Conservation (phyloP, 768 basidiomycete genomes). For the Kwoniella mangroviensis region DNA sequence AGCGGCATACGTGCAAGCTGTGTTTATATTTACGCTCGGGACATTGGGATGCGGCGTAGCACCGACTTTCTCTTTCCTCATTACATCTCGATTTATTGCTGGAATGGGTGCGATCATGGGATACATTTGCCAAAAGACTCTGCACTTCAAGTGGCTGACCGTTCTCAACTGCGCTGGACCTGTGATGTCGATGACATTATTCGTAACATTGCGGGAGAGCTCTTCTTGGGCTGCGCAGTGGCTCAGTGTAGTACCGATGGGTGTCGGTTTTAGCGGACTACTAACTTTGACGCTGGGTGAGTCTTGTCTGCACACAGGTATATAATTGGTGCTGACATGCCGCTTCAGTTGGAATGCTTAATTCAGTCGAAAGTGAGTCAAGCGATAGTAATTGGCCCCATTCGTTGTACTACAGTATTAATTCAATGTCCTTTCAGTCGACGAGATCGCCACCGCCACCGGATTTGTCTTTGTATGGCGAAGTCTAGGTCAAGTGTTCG, state of each 20-base stretch:
- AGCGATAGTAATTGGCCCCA: too few relatives aligned
- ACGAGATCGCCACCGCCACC: slow-evolving; percentile 26
- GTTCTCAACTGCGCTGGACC: slow-evolving; percentile 25
- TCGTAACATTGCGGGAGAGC: slow-evolving; percentile 3
- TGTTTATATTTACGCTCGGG: slow-evolving; percentile 81
- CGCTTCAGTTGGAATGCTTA: slow-evolving; percentile 21
- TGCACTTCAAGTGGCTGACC: slow-evolving; percentile 29
- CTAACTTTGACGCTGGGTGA: slow-evolving; percentile 22
- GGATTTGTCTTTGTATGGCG: slow-evolving; percentile 31
- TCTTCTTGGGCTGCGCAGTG: slow-evolving; percentile 22
- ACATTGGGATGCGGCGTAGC: slow-evolving; percentile 85
- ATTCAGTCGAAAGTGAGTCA: slow-evolving; percentile 27
- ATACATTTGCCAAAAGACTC: slow-evolving; percentile 19
- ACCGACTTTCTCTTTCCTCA: slow-evolving; percentile 77
- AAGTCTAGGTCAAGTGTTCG: slow-evolving; percentile 26
- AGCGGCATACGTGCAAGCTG: slow-evolving; percentile 80
- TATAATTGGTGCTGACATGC: neutral
- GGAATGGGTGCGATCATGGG: slow-evolving; percentile 30
- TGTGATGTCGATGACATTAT: slow-evolving; percentile 25
- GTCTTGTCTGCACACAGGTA: neutral
- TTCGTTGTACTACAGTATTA: neutral
- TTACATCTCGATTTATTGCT: slow-evolving; percentile 62
- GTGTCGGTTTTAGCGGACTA: slow-evolving; percentile 24
- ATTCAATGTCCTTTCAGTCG: neutral
- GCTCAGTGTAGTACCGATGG: slow-evolving; percentile 30